phyloP scores from a whole-genome alignment of 75 land plant genomes.

The Picea sitchensis region DNA sequence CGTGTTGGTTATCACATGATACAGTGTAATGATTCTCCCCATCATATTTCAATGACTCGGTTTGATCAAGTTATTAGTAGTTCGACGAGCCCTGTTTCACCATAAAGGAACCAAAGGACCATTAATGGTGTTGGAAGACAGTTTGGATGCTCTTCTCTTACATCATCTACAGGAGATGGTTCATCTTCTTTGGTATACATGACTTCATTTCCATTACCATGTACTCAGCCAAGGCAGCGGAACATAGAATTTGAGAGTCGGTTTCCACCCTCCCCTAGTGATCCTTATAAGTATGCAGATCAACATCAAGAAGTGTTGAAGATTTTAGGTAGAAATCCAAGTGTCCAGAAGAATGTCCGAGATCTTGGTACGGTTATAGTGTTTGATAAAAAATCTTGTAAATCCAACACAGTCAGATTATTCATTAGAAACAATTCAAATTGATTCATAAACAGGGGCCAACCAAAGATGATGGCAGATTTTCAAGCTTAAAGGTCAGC shows the following conservation, averaged over 20 bases:
- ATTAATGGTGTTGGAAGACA: constrained; percentile 9
- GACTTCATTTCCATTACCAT: constrained; percentile 20
- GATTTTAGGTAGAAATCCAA: no score
- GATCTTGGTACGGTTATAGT: no score
- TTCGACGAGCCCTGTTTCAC: constrained; percentile 70
- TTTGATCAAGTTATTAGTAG: constrained; percentile 23
- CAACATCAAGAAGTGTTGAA: background rate
- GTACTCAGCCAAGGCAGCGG: constrained; percentile 52
- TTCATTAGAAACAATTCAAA: no score
- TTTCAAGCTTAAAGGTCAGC: no score
- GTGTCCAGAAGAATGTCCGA: no score
- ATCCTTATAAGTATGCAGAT: constrained; percentile 85
- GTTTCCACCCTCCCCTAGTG: constrained; percentile 93
- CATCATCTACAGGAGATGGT: constrained; percentile 14
- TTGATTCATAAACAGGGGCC: no score
- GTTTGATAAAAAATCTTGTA: no score
- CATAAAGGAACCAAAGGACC: constrained; percentile 38
- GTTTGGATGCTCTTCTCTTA: constrained; percentile 12
- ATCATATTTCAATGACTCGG: constrained; percentile 24
- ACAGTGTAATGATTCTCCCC: constrained; percentile 39
- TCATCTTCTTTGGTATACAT: constrained; percentile 16
- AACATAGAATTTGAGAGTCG: constrained; percentile 71
- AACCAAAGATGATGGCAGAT: no score
- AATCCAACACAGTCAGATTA: no score
- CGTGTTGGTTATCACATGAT: constrained; percentile 40